Evolutionary conservation across 371 early-diverging fungal species (phyloP).

Genomic region (Lichtheimia corymbifera): DNA sequence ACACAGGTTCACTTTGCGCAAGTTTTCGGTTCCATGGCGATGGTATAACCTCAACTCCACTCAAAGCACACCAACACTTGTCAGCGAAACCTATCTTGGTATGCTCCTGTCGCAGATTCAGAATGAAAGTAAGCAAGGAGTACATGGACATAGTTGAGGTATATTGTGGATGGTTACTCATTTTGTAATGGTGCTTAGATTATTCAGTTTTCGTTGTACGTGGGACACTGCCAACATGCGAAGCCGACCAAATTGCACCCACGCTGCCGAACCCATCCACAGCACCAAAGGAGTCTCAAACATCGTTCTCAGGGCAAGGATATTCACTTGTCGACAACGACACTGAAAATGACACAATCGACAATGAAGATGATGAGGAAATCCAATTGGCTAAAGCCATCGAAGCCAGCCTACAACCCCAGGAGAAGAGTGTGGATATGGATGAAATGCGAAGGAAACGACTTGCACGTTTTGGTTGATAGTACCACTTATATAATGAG

Average conservation of each 20-base stretch:
- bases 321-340: conserved; percentile 19
- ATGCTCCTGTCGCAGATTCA: conserved; percentile 67
- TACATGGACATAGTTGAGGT: conserved; percentile 7
- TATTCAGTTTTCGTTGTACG: conserved; percentile 43
- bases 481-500: conserved; percentile 1
- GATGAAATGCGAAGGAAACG: conserved; percentile 39
- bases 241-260: conserved; percentile 28
- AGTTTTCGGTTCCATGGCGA: conserved; percentile 59
- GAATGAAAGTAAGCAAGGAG: conserved; percentile 60
- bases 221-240: conserved; percentile 21
- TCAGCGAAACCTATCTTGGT: conserved; percentile 67
- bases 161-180: conserved; percentile 14
- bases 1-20: conserved; percentile 70
- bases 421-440: conserved; percentile 12
- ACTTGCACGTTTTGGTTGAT: conserved; percentile 34
- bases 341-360: background rate
- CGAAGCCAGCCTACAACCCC: conserved; percentile 32
- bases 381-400: conserved; percentile 32
- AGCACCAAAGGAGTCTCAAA: conserved; percentile 4
- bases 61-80: conserved; percentile 47
- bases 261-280: conserved; percentile 17
- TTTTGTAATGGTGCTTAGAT: conserved; percentile 10
- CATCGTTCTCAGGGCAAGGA: conserved; percentile 32
- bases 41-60: conserved; percentile 78
- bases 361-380: conserved; percentile 30